Base-by-base conservation (phyloP, 352 stramenopile species). In the Globisporangium rhizosaccharum region DNA sequence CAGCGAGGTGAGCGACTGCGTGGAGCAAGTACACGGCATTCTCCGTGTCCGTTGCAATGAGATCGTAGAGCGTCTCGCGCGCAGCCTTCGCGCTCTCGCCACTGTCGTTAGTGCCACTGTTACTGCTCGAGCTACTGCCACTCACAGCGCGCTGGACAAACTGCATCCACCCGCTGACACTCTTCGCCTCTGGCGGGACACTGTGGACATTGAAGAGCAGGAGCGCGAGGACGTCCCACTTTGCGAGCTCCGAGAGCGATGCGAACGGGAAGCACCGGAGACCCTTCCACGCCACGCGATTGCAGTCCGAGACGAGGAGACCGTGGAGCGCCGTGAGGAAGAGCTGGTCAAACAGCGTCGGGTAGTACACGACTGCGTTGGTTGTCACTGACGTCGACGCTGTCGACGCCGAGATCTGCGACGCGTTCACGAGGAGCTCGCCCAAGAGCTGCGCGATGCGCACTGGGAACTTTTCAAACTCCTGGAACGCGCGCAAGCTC, bases 321-420 rank as follows among this genome's bases (percentile, higher is more conserved):
- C 82, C 85, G 56, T 90, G 81, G 11, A 95, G 63, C 39, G 80
- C 84, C 8, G 85, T 92, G 39, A 93, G 65, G 54, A 95, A 92
- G 9, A 95, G 71, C 60, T 95, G 85, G 49, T 95, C 85, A 58
- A 93, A 92, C 15, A 91, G 57, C 18, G 84, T 90, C 33, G 84
- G 84, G 53, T 93, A 93, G 26, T 79, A 87, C 0, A 81, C 61
- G 0, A 59, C 63, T 3, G 81, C 67, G 25, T 63, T 66, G 8
- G 53, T 57, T 20, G 57, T 54, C 6, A 53, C 61, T 10, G 67
- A 57, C 9, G 70, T 65, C 8, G 58, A 62, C n/a, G 49, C 10
- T 2, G 70, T 72, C 11, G 78, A 82, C 28, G 74, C 70, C 51
- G 80, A 69, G n/a, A 85, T 56, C 42, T 71, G 62, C 2, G 79